These are phyloP conservation scores for Corniculantispora saksenae DNA, from an alignment of 2,329 filamentous ascomycete genomes.

Conservation along the genomic window DNA sequence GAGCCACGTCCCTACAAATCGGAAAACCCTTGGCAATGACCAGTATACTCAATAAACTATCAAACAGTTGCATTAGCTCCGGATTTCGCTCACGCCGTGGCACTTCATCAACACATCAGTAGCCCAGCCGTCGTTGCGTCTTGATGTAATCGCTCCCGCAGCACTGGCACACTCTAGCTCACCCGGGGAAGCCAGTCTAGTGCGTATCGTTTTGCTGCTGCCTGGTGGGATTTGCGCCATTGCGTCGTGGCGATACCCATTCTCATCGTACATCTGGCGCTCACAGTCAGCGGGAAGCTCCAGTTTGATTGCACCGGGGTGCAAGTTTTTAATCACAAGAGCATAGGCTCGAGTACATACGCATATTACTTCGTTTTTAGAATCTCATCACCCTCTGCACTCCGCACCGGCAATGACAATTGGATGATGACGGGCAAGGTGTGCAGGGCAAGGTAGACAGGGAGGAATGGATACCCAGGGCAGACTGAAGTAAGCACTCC, in stretches of 20 bases:
- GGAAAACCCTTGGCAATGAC: neutral
- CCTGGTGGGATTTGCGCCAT: neutral
- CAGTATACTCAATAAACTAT: neutral
- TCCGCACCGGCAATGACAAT: neutral
- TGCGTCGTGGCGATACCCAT: neutral
- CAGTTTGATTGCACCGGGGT: neutral
- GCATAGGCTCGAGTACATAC: too few species aligned
- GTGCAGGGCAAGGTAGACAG: too few species aligned
- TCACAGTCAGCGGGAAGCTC: constrained; percentile 1
- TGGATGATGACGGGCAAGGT: neutral
- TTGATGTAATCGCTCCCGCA: neutral
- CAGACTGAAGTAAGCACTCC: neutral
- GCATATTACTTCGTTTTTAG: neutral
- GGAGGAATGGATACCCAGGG: neutral
- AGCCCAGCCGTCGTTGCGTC: neutral
- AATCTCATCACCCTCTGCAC: neutral
- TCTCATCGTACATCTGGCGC: neutral
- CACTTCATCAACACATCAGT: neutral
- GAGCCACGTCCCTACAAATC: neutral
- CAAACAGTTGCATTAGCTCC: neutral
- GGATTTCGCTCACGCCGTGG: constrained; percentile 8
- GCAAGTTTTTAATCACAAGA: neutral
- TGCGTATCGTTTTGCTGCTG: neutral
- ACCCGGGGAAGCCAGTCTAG: neutral
- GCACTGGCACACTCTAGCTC: neutral